Evolutionary conservation across 805 yeast species (phyloP).

Genomic region (Saturnispora gosingensis): DNA sequence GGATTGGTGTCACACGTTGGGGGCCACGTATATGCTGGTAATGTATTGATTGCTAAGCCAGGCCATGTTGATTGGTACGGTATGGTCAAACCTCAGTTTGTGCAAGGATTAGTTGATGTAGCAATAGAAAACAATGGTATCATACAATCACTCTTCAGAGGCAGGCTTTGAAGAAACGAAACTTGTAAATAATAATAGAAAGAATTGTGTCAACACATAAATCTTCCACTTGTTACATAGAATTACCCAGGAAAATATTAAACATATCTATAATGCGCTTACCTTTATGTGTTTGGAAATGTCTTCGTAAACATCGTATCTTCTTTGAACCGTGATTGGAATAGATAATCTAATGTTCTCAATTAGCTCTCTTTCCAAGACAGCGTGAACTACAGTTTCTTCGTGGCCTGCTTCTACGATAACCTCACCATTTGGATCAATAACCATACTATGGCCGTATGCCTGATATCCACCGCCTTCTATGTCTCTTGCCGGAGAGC

Average conservation of each 20-base stretch:
- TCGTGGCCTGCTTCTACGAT: conserved; percentile 68
- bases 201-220: background rate
- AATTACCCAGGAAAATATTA: background rate
- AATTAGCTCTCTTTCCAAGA: conserved; percentile 53
- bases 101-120: conserved; percentile 55
- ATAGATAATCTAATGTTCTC: conserved; percentile 52
- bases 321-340: conserved; percentile 61
- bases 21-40: conserved; percentile 84
- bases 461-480: conserved; percentile 48
- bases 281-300: conserved; percentile 23
- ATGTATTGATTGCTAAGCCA: conserved; percentile 47
- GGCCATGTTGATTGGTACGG: conserved; percentile 63
- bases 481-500: conserved; percentile 80
- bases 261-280: conserved; percentile 13
- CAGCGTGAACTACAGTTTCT: conserved; percentile 69
- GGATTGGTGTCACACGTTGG: conserved; percentile 72
- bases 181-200: background rate
- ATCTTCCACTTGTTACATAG: background rate
- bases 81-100: conserved; percentile 52
- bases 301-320: conserved; percentile 57
- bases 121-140: conserved; percentile 42
- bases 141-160: conserved; percentile 47
- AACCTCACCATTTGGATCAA: conserved; percentile 52
- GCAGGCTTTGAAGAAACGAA: background rate
- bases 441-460: conserved; percentile 58